These are phyloP conservation scores for Colletotrichum destructivum DNA, from an alignment of 2,329 filamentous ascomycete genomes.

Conservation along the genomic window DNA sequence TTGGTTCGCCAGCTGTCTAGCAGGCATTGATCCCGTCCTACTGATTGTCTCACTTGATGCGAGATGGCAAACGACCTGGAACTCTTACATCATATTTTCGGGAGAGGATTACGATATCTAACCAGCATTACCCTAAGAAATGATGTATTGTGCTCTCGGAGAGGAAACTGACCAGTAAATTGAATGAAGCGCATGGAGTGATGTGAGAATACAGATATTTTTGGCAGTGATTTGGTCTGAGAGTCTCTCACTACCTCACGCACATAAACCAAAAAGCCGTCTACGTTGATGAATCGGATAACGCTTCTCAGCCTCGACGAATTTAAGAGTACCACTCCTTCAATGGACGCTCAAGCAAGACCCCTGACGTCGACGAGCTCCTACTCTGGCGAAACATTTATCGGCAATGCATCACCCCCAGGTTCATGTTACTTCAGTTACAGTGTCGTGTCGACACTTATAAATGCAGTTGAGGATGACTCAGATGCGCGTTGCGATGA, in stretches of 20 bases:
- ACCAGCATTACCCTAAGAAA: not conserved
- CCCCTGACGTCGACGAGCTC: not conserved
- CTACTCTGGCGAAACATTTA: not conserved
- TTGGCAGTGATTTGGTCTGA: not conserved
- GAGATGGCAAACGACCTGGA: too few species aligned
- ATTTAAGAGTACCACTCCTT: too few species aligned
- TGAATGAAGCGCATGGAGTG: not conserved
- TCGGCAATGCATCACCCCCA: not conserved
- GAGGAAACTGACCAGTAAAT: not conserved
- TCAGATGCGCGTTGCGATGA: not conserved
- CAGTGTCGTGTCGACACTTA: not conserved
- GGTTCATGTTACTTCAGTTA: not conserved
- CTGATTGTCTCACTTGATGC: too few species aligned
- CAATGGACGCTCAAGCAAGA: not conserved
- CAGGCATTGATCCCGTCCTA: not conserved
- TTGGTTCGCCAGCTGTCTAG: not conserved
- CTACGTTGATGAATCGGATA: not conserved
- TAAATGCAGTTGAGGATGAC: not conserved
- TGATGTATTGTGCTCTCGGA: not conserved
- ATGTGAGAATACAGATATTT: not conserved
- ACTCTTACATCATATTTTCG: not conserved
- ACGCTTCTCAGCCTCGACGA: not conserved
- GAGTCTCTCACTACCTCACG: not conserved
- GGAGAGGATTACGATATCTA: not conserved
- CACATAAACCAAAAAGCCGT: not conserved